These are phyloP conservation scores for Monosporascus cannonballus DNA, from an alignment of 2,329 filamentous ascomycete genomes.

Conservation along the genomic window DNA sequence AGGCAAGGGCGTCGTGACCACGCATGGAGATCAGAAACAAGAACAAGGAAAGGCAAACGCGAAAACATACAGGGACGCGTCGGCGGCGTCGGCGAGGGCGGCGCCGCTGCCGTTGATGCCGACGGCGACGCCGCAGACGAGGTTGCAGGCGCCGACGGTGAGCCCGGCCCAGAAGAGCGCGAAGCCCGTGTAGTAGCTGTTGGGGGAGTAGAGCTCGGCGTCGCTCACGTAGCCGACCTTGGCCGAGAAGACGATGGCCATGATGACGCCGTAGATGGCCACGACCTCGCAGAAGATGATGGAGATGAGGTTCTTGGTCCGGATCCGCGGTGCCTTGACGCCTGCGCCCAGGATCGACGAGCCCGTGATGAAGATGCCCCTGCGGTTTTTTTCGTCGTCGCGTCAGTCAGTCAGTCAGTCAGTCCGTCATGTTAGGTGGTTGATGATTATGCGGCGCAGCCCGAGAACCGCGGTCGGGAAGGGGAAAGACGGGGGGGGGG, in stretches of 20 bases:
- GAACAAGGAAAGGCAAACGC: slow-evolving; percentile 8
- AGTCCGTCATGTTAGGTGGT: not conserved
- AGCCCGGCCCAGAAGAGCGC: slow-evolving; percentile 94
- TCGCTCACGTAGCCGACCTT: slow-evolving; percentile 66
- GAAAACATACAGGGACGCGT: slow-evolving; percentile 70
- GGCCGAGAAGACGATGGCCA: slow-evolving; percentile 96
- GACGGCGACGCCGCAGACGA: slow-evolving; percentile 92
- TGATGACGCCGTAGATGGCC: slow-evolving; percentile 99
- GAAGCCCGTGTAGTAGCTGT: slow-evolving; percentile 90
- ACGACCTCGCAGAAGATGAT: slow-evolving; percentile 99
- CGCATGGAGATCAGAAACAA: not conserved
- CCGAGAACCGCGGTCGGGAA: not conserved
- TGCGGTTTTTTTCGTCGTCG: slow-evolving; percentile 31
- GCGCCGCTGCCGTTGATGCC: slow-evolving; percentile 98
- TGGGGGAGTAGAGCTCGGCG: slow-evolving; percentile 62
- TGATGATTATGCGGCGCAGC: not conserved
- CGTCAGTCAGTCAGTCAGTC: not conserved
- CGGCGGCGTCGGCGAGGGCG: slow-evolving; percentile 90
- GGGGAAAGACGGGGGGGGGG: not conserved
- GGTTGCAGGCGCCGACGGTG: slow-evolving; percentile 91
- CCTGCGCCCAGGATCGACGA: slow-evolving; percentile 95
- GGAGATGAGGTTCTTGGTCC: slow-evolving; percentile 98
- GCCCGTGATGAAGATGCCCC: slow-evolving; percentile 98
- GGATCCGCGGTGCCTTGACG: slow-evolving; percentile 93
- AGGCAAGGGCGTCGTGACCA: not conserved